Evolutionary conservation across 306 rosid genomes (phyloP).

Genomic region (Castanea crenata): DNA sequence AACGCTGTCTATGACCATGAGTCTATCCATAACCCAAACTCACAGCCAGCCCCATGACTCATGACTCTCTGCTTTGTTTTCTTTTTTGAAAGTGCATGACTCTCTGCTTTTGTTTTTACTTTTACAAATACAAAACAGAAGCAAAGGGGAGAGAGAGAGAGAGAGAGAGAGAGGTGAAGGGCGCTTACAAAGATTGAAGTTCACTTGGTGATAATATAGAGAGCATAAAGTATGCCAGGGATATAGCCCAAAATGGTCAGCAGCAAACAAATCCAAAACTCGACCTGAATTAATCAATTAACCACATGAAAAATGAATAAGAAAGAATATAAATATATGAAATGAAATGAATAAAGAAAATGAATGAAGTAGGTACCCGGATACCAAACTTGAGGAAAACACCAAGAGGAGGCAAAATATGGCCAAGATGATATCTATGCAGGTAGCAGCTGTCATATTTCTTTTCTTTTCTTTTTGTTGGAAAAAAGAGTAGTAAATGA

Average conservation of each 20-base stretch:
- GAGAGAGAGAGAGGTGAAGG: background rate
- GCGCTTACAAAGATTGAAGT: slow-evolving; percentile 30
- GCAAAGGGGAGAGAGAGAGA: background rate
- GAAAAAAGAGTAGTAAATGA: too few species aligned
- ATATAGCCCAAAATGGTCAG: slow-evolving; percentile 65
- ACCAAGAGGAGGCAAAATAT: slow-evolving; percentile 83
- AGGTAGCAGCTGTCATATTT: slow-evolving; percentile 42
- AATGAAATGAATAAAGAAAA: background rate
- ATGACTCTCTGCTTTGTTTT: too few species aligned
- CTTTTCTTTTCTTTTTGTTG: background rate
- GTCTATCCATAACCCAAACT: too few species aligned
- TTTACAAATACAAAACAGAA: background rate
- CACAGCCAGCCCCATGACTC: too few species aligned
- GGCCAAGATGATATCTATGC: slow-evolving; percentile 69
- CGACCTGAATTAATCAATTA: slow-evolving; percentile 38
- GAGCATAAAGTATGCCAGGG: slow-evolving; percentile 82
- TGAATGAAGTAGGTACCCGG: slow-evolving; percentile 24
- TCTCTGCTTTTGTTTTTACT: too few species aligned
- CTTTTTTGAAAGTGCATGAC: too few species aligned
- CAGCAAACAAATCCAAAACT: slow-evolving; percentile 84
- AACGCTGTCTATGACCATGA: too few species aligned
- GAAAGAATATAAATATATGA: too few species aligned
- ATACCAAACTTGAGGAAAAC: slow-evolving; percentile 85
- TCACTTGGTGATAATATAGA: slow-evolving; percentile 69
- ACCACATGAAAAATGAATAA: background rate